phyloP scores from a whole-genome alignment of 768 basidiomycete species.

The Daedaleopsis sinensis region DNA sequence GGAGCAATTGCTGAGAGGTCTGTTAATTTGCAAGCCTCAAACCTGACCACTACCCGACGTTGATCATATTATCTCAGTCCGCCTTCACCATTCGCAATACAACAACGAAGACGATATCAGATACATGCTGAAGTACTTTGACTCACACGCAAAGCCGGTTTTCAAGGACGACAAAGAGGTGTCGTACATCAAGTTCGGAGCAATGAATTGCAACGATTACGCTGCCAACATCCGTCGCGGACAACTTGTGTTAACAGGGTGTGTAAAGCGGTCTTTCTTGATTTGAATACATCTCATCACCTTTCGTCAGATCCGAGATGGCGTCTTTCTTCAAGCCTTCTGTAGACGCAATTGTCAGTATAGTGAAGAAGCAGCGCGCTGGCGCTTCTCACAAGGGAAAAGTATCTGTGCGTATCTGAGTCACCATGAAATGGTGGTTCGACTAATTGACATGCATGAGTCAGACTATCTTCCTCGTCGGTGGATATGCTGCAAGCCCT shows the following conservation, averaged over 20 bases:
- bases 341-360: slow-evolving; percentile 38
- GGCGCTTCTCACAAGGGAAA: slow-evolving; percentile 22
- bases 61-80: slow-evolving; percentile 29
- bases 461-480: slow-evolving; percentile 80
- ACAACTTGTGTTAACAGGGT: slow-evolving; percentile 43
- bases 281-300: no score
- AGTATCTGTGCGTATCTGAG: no score
- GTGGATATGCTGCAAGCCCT: slow-evolving; percentile 80
- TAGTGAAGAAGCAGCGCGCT: slow-evolving; percentile 7
- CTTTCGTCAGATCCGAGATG: slow-evolving; percentile 42
- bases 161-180: slow-evolving; percentile 43
- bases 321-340: slow-evolving; percentile 48
- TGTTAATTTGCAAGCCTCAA: no score
- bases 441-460: no score
- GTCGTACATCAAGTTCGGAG: slow-evolving; percentile 46
- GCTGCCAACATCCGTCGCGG: slow-evolving; percentile 41
- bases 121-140: slow-evolving; percentile 42
- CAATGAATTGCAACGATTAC: slow-evolving; percentile 40
- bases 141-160: slow-evolving; percentile 44
- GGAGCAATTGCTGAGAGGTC: slow-evolving; percentile 36
- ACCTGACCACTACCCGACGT: no score
- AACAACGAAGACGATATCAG: slow-evolving; percentile 36
- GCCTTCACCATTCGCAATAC: slow-evolving; percentile 35
- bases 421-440: no score
- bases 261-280: no score